Base-by-base conservation (phyloP, 192 early-diverging fungal genomes). In the Helicostylum pulchrum region DNA sequence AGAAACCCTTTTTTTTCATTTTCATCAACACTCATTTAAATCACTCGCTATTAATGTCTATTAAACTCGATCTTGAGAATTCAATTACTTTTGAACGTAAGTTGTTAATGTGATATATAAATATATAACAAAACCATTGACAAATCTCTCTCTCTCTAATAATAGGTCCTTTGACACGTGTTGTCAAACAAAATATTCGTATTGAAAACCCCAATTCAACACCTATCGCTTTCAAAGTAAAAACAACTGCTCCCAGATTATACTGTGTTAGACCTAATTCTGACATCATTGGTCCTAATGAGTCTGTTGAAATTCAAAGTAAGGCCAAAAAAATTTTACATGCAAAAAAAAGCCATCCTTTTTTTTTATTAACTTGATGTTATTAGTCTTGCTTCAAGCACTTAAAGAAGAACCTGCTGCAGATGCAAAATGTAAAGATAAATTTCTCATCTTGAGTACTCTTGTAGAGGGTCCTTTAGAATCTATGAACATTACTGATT, bases 191-290 rank as follows among this genome's bases (percentile, higher is more conserved):
- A 54, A 59, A 62, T 7, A 66, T 90, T 54, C 60, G 68, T n/a
- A 78, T 91, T 56, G 78, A 72, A 26, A 92, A 92, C 80, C 76
- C 79, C 31, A 79, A 80, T 61, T 75, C 82, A 60, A 51, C 82
- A 44, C 81, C 92, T 1, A 79, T 95, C 32, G 91, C 92, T n/a
- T 99, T 95, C 84, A 97, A 99, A 72, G 91, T 99, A 71, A 99
- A 99, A 66, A 99, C 97, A 15, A 99, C 97, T 8, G 97, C 97
- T 2, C 97, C 97, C 43, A 96, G 93, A 78, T 88, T 92, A 65
- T 99, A 96, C 76, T 96, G 93, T 71, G 97, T 99, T 42, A 84
- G 93, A 19, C 95, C 96, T 47, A 99, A 96, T 74, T 84, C 89
- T 30, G 95, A 94, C 14, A 76, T 83, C 42, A 84, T 99, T 57